phyloP scores from a whole-genome alignment of 106 monocot genomes.

The Apostasia ramifera region DNA sequence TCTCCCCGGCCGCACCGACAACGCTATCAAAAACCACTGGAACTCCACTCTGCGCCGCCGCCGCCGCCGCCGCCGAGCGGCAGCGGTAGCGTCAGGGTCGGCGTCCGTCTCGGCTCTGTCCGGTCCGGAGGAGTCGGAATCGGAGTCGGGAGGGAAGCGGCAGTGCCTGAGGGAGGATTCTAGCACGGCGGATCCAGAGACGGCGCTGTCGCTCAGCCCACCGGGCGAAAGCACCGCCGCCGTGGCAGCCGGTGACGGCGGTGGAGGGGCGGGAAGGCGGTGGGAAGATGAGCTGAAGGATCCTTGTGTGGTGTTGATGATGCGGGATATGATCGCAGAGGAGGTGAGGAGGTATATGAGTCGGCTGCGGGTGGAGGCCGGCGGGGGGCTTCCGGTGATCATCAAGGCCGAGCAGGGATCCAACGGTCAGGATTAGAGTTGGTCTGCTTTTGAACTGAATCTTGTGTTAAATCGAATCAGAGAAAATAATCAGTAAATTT shows the following conservation, averaged over 20 bases:
- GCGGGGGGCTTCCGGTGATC: background rate
- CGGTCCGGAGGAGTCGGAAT: slow-evolving; percentile 11
- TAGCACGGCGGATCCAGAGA: background rate
- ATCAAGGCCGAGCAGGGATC: background rate
- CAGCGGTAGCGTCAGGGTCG: background rate
- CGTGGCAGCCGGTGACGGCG: background rate
- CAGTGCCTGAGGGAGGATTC: slow-evolving; percentile 10
- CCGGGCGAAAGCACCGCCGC: slow-evolving; percentile 7
- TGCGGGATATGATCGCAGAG: slow-evolving; percentile 39
- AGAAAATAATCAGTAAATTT: too few species aligned
- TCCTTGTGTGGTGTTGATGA: slow-evolving; percentile 9
- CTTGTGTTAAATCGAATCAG: too few species aligned
- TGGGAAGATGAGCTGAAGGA: slow-evolving; percentile 9
- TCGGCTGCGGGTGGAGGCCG: slow-evolving; percentile 1
- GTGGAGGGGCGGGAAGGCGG: background rate
- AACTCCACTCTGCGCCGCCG: slow-evolving; percentile 37
- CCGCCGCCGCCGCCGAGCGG: background rate
- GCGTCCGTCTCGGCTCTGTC: background rate
- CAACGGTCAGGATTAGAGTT: slow-evolving; percentile 4
- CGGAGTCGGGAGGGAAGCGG: slow-evolving; percentile 16
- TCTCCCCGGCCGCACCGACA: slow-evolving; percentile 49
- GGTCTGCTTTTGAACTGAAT: too few species aligned
- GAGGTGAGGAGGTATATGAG: slow-evolving; percentile 35
- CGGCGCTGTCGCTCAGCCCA: slow-evolving; percentile 13
- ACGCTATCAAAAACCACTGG: slow-evolving; percentile 68